Conservation (phyloP, 495 filamentous ascomycete species). For the Cercophora samala region DNA sequence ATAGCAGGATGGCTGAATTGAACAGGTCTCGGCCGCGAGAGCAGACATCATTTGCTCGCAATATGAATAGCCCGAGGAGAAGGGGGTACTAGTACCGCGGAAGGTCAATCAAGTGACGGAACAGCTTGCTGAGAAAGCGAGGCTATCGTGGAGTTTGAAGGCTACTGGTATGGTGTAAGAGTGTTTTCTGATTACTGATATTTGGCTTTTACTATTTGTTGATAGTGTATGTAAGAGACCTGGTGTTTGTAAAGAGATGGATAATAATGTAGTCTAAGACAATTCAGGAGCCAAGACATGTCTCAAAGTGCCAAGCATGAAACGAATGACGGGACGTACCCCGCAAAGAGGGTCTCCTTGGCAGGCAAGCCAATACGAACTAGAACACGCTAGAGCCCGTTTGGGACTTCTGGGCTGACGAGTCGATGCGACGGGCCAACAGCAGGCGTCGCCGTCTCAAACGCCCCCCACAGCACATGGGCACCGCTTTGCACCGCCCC, state of each 20-base stretch:
- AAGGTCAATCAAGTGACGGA: too few relatives aligned
- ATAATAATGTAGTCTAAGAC: constrained; percentile 47
- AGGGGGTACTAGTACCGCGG: too few relatives aligned
- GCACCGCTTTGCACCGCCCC: neutral
- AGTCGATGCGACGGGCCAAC: neutral
- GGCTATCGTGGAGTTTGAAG: too few relatives aligned
- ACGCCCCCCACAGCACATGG: neutral
- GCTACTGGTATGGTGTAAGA: too few relatives aligned
- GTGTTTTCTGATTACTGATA: too few relatives aligned
- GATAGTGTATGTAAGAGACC: constrained; percentile 18
- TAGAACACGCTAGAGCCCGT: neutral
- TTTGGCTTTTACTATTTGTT: too few relatives aligned
- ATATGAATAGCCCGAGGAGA: too few relatives aligned
- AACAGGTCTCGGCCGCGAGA: too few relatives aligned
- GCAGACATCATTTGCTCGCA: too few relatives aligned
- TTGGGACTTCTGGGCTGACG: neutral
- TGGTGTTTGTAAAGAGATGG: constrained; percentile 59
- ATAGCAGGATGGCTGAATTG: too few relatives aligned
- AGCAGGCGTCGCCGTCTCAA: neutral
- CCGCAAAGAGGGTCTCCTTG: neutral
- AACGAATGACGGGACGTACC: neutral
- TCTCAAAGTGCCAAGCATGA: neutral
- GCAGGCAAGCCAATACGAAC: neutral
- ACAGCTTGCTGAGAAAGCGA: too few relatives aligned
- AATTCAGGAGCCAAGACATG: neutral